These are phyloP conservation scores for Penicillium parvum DNA, from an alignment of 495 filamentous ascomycete genomes.

Conservation along the genomic window DNA sequence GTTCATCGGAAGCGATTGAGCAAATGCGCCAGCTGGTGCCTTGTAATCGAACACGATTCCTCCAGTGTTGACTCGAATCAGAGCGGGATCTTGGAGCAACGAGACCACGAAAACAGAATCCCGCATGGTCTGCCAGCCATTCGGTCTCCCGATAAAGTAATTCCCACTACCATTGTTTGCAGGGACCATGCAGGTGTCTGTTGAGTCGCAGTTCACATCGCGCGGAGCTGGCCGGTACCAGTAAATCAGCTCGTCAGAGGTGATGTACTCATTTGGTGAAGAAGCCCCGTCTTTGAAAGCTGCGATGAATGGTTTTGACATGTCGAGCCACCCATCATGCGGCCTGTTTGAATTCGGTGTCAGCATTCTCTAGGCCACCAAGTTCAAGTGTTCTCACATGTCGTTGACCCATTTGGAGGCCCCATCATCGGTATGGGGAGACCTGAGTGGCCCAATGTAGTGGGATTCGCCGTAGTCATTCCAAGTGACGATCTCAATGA, in stretches of 20 bases:
- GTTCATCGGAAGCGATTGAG: constrained; percentile 44
- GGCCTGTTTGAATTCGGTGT: too few relatives aligned
- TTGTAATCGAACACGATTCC: constrained; percentile 22
- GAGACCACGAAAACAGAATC: constrained; percentile 54
- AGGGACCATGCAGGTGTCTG: constrained; percentile 34
- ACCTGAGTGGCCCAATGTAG: constrained; percentile 43
- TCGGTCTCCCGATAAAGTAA: constrained; percentile 49
- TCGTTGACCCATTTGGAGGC: constrained; percentile 56
- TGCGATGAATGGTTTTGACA: constrained; percentile 49
- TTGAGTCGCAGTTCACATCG: constrained; percentile 25
- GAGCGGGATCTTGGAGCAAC: constrained; percentile 43
- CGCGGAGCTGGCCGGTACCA: constrained; percentile 44
- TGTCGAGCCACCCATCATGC: constrained; percentile 36
- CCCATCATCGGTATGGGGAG: constrained; percentile 50
- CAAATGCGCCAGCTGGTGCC: constrained; percentile 46
- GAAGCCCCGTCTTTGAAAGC: constrained; percentile 52
- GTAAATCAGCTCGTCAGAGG: constrained; percentile 42
- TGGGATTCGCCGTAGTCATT: constrained; percentile 63
- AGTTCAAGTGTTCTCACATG: constrained; percentile 25
- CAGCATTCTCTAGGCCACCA: too few relatives aligned
- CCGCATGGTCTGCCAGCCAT: constrained; percentile 43
- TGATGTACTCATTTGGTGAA: constrained; percentile 24
- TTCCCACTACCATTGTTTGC: constrained; percentile 33
- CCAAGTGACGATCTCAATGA: constrained; percentile 60
- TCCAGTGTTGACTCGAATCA: constrained; percentile 45